Base-by-base conservation (phyloP, 2,329 filamentous ascomycete genomes). In the Penicillium olsonii region DNA sequence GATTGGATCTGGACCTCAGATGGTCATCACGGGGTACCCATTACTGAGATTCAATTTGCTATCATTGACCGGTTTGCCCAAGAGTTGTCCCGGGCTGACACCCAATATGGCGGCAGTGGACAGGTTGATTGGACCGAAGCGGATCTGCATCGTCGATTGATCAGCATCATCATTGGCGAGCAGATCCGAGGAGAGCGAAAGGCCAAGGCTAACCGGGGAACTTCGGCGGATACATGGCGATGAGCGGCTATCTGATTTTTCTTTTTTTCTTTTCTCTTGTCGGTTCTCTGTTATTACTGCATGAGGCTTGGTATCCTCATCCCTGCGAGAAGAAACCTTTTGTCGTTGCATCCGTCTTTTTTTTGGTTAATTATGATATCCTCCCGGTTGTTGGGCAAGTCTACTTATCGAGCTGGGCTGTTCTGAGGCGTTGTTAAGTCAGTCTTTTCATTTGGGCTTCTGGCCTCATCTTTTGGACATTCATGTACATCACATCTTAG, bases 101-200 rank as follows among this genome's bases (percentile, higher is more conserved):
- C 67, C 48, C 64, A 61, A 45, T 65, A 64, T 39, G 72, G 71
- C 37, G 69, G 69, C 17, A 63, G 61, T 35, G 71, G 67, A 27
- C 64, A 63, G 46, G 57, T 72, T 56, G 72, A 68, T 43, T 77
- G 75, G 75, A 70, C 63, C 20, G 72, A 74, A 37, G 69, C 73
- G 40, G 72, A 77, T 37, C 57, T 77, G 48, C 68, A 73, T 50
- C 66, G 66, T 56, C 64, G 72, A 54, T 59, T 77, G 50, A 73
- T 75, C 49, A 75, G 74, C 50, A 68, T 77, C 47, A 75, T 76
- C 22, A 71, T 77, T 60, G 75, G 75, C 27, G 74, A 76, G 55
- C 70, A 73, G 50, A 69, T 76, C 42, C 64, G 75, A 59, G 65
- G 66, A 44, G 72, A 75, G 50, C 58, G 60, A 48, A 72, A 69